Evolutionary conservation across 345 rosid genomes (phyloP).

Genomic region (Psidium guajava): DNA sequence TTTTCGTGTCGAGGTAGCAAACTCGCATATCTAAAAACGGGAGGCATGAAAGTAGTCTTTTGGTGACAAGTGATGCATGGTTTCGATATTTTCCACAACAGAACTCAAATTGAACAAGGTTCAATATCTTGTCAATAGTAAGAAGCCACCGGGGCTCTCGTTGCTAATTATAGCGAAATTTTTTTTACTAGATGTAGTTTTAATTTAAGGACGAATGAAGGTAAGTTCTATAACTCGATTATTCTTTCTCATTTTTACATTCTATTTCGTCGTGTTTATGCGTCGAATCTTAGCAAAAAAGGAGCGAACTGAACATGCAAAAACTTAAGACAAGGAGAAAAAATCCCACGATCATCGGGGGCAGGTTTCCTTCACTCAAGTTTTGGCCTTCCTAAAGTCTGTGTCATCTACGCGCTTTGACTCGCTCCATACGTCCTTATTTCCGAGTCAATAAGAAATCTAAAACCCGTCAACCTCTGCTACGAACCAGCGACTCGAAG

Average conservation of each 20-base stretch:
- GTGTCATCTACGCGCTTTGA: not conserved
- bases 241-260: too few species aligned
- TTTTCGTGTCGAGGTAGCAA: not conserved
- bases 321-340: not conserved
- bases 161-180: too few species aligned
- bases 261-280: too few species aligned
- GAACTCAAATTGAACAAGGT: not conserved
- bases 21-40: not conserved
- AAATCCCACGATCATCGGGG: not conserved
- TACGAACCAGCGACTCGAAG: not conserved
- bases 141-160: too few species aligned
- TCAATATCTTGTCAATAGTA: not conserved
- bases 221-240: too few species aligned
- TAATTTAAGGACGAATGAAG: too few species aligned
- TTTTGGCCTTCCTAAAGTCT: not conserved
- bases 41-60: not conserved
- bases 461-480: not conserved
- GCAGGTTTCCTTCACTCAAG: not conserved
- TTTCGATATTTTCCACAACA: not conserved
- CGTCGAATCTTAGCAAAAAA: not conserved
- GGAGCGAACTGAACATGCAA: not conserved
- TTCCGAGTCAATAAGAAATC: not conserved
- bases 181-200: too few species aligned
- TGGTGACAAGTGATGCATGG: not conserved
- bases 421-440: not conserved